phyloP scores from a whole-genome alignment of 2,329 filamentous ascomycete genomes.

The Grosmannia penicillata region DNA sequence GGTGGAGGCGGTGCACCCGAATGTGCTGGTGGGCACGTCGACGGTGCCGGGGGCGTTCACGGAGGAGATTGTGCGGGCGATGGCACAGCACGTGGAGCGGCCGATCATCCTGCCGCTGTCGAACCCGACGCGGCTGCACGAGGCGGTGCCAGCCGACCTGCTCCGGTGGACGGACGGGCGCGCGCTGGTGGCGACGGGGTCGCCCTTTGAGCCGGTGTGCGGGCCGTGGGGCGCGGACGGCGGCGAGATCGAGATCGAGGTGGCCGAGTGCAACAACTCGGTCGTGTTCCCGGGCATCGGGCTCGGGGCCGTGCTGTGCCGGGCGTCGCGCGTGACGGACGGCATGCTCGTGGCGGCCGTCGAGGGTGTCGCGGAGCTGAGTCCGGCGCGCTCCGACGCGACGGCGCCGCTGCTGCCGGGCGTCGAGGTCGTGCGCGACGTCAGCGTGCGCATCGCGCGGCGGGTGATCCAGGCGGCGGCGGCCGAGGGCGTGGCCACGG shows the following conservation, averaged over 20 bases:
- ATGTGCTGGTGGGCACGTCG: conserved; percentile 73
- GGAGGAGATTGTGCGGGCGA: conserved; percentile 55
- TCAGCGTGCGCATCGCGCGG: conserved; percentile 64
- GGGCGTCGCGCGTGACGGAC: conserved; percentile 52
- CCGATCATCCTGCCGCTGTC: conserved; percentile 74
- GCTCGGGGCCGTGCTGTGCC: conserved; percentile 59
- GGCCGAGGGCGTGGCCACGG: conserved; percentile 51
- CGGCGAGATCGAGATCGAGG: conserved; percentile 26
- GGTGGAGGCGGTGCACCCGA: conserved; percentile 56
- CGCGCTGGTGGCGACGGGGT: conserved; percentile 69
- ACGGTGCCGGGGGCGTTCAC: conserved; percentile 67
- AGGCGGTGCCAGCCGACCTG: conserved; percentile 64
- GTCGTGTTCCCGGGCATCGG: conserved; percentile 79
- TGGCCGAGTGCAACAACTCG: conserved; percentile 80
- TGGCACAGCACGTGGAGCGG: conserved; percentile 56
- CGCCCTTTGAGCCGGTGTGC: conserved; percentile 63
- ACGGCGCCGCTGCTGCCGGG: conserved; percentile 59
- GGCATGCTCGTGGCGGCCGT: conserved; percentile 73
- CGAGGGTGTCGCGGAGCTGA: conserved; percentile 53
- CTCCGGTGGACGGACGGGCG: conserved; percentile 65
- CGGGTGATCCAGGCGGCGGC: conserved; percentile 60
- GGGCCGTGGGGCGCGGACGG: conserved; percentile 36
- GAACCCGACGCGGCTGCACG: conserved; percentile 73
- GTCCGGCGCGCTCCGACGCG: conserved; percentile 51
- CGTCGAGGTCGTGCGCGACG: conserved; percentile 56